Base-by-base conservation (phyloP, 2,329 filamentous ascomycete genomes). In the Exutisphaerella laricina region DNA sequence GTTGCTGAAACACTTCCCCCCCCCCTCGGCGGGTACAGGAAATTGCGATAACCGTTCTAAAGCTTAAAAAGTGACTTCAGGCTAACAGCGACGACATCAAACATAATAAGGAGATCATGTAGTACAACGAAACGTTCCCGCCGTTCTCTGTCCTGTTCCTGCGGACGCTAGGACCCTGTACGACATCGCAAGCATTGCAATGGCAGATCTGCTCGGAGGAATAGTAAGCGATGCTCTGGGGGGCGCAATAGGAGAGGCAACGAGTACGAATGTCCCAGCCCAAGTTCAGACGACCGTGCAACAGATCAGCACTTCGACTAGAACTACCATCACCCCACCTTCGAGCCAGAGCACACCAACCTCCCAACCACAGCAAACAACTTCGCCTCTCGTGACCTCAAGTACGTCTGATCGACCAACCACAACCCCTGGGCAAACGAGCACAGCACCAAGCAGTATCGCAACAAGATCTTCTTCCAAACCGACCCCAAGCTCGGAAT, bases 161-260 rank as follows among this genome's bases (percentile, higher is more conserved):
- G 6, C 6, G 23, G 23, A 6, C 12, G 23, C 23, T 26, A 12
- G 12, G 6, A 12, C 12, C 23, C 6, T 7, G 23, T 12, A 12
- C 23, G 12, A 26, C 12, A 26, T 26, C 23, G 23, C 23, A 12
- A 12, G 23, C 6, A 31, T 31, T 18, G 18, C 31, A 17, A 34
- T 34, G 31, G 31, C 7, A 34, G 31, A 34, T 18, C 7, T 34
- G 7, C 14, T 34, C 6, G 31, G 31, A 34, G 31, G 31, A n/a
- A 12, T 34, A 12, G 10, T 34, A 16, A 34, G 31, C 16, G 31
- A 34, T 5, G 31, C n/a, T 12, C 5, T 34, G 31, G 31, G 31
- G 18, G 31, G 14, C 12, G 5, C 4, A 16, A 34, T 18, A 4
- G 31, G 13, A 17, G n/a, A 17, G 16, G 10, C 14, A 16, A 34